phyloP scores from a whole-genome alignment of 2,329 filamentous ascomycete species.

The Aspergillus novoparasiticus region DNA sequence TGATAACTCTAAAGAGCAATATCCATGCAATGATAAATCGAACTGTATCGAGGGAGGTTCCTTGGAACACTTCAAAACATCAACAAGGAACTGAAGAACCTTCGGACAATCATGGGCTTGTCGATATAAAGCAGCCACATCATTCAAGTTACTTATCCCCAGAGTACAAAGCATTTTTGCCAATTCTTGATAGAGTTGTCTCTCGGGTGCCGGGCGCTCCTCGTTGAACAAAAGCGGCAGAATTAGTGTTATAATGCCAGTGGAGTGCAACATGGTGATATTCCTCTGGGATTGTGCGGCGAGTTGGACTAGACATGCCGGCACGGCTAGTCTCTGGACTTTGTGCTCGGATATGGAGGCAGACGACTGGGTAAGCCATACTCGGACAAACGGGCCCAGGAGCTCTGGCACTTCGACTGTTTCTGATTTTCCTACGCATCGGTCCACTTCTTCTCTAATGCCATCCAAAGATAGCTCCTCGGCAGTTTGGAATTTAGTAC shows the following conservation, averaged over 20 bases:
- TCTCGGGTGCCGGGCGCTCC: constrained; percentile 58
- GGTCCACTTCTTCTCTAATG: constrained; percentile 35
- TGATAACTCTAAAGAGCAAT: constrained; percentile 85
- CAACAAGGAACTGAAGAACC: constrained; percentile 70
- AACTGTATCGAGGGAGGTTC: constrained; percentile 89
- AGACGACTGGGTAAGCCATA: constrained; percentile 63
- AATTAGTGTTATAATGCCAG: constrained; percentile 69
- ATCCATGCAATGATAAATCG: constrained; percentile 84
- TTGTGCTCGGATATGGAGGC: constrained; percentile 46
- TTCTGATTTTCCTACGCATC: constrained; percentile 43
- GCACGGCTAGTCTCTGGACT: constrained; percentile 57
- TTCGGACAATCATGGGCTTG: constrained; percentile 54
- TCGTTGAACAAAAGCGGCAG: constrained; percentile 64
- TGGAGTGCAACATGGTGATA: constrained; percentile 69
- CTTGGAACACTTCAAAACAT: constrained; percentile 72
- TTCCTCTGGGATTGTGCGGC: constrained; percentile 68
- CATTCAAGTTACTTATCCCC: constrained; percentile 77
- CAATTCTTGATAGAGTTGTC: constrained; percentile 63
- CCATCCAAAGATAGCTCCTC: constrained; percentile 22
- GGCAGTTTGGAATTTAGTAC: constrained; percentile 28
- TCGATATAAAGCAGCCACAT: constrained; percentile 76
- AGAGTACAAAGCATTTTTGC: constrained; percentile 71
- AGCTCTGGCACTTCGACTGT: constrained; percentile 47
- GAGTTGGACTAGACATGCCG: constrained; percentile 64
- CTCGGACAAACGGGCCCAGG: constrained; percentile 39